Percentiles rank a stretch among this genome's conserved stretches.
Evolutionary conservation across 2,329 filamentous ascomycete species (phyloP).

Genomic region (Calonectria hawksworthii): DNA sequence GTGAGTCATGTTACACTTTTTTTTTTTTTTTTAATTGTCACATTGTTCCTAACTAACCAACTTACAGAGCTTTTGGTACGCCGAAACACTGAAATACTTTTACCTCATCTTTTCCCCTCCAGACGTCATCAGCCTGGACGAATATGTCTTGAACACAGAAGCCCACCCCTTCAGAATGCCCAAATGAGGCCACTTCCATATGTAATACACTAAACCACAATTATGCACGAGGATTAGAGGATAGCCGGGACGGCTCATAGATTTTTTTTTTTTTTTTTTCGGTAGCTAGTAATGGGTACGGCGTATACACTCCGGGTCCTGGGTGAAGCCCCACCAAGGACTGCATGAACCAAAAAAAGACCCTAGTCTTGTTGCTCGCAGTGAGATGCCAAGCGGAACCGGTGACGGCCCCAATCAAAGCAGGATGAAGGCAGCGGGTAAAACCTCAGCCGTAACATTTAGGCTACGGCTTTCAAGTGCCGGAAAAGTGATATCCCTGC

Average conservation of each 20-base stretch:
- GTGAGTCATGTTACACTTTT: slow-evolving; percentile 43
- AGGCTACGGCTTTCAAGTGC: neutral
- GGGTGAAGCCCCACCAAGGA: neutral
- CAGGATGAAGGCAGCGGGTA: neutral
- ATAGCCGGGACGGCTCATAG: neutral
- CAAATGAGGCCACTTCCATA: neutral
- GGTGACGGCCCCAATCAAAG: neutral
- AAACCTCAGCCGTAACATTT: slow-evolving; percentile 6
- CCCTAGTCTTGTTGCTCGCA: neutral
- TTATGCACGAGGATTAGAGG: neutral
- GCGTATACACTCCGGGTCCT: neutral
- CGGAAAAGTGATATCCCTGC: slow-evolving; percentile 11
- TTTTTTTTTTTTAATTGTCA: neutral
- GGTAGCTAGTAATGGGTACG: neutral
- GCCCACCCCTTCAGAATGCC: slow-evolving; percentile 59
- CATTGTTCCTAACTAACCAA: slow-evolving; percentile 28
- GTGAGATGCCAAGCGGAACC: neutral
- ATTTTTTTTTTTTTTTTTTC: neutral
- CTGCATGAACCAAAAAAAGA: neutral
- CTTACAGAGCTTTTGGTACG: slow-evolving; percentile 77
- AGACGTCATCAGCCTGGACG: slow-evolving; percentile 74
- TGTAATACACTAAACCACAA: neutral
- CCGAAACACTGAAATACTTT: slow-evolving; percentile 84
- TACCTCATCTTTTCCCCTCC: slow-evolving; percentile 79
- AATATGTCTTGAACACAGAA: slow-evolving; percentile 73